Percentiles rank a stretch among this genome's conserved stretches.
These are phyloP conservation scores for Globisporangium uncinulatum DNA, from an alignment of 352 stramenopile genomes.

Conservation along the genomic window DNA sequence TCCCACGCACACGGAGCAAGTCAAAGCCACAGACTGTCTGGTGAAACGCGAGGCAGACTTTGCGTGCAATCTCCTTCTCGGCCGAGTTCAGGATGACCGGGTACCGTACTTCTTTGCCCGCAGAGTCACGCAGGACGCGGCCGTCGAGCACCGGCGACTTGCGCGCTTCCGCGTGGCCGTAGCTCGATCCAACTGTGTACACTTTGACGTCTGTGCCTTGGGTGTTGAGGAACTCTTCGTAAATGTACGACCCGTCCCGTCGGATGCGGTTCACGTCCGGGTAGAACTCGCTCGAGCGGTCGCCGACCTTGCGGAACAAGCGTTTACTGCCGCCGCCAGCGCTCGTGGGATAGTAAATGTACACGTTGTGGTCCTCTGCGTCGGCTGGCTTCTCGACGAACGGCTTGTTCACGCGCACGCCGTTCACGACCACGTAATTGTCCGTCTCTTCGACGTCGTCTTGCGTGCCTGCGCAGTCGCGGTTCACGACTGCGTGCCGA, in stretches of 20 bases:
- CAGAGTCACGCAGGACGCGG: slow-evolving; percentile 88
- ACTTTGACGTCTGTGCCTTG: slow-evolving; percentile 99
- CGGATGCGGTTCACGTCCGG: slow-evolving; percentile 95
- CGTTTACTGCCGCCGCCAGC: slow-evolving; percentile 98
- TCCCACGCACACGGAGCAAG: slow-evolving; percentile 90
- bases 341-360: slow-evolving; percentile 99
- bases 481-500: slow-evolving; percentile 93
- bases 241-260: slow-evolving; percentile 94
- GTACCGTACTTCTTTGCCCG: slow-evolving; percentile 98
- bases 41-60: slow-evolving; percentile 93
- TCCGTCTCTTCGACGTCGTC: slow-evolving; percentile 73
- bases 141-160: slow-evolving; percentile 99
- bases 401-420: slow-evolving; percentile 97
- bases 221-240: slow-evolving; percentile 99
- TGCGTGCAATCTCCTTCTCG: slow-evolving; percentile 98
- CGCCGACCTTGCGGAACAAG: slow-evolving; percentile 97
- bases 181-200: slow-evolving; percentile 98
- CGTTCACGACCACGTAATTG: slow-evolving; percentile 91
- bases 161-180: slow-evolving; percentile 98
- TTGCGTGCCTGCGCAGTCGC: slow-evolving; percentile 80
- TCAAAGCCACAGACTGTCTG: slow-evolving; percentile 99
- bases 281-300: slow-evolving; percentile 95
- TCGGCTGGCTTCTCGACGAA: slow-evolving; percentile 99
- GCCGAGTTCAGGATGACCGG: slow-evolving; percentile 97
- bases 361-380: slow-evolving; percentile 99